Evolutionary conservation across 768 basidiomycete genomes (phyloP).

Genomic region (Candolleomyces eurysporus): DNA sequence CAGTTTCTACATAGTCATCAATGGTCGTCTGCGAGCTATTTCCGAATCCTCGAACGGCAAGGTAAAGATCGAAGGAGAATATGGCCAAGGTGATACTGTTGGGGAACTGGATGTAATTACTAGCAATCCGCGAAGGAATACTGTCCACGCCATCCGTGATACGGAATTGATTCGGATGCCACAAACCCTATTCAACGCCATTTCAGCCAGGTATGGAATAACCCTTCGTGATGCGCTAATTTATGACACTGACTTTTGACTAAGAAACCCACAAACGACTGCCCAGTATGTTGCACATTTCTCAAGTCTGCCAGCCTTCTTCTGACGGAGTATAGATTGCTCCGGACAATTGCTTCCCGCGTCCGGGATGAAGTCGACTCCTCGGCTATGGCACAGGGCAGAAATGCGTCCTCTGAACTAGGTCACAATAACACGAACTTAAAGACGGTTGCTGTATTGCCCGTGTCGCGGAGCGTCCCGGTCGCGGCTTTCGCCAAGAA

Average conservation of each 20-base stretch:
- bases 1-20: conserved; percentile 97
- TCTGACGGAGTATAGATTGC: conserved; percentile 42
- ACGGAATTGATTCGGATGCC: conserved; percentile 97
- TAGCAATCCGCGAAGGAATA: conserved; percentile 79
- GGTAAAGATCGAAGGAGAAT: conserved; percentile 85
- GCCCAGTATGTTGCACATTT: conserved; percentile 55
- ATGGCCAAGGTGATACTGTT: conserved; percentile 95
- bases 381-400: conserved; percentile 47
- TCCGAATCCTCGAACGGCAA: conserved; percentile 74
- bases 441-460: conserved; percentile 92
- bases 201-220: conserved; percentile 68
- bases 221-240: not conserved
- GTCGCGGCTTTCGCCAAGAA: conserved; percentile 88
- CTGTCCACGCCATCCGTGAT: conserved; percentile 96
- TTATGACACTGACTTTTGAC: conserved; percentile 5
- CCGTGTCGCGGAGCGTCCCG: conserved; percentile 83
- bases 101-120: conserved; percentile 98
- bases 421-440: conserved; percentile 82
- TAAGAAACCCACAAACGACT: conserved; percentile 80
- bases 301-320: not conserved
- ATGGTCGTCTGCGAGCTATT: conserved; percentile 91
- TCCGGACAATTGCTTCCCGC: conserved; percentile 89
- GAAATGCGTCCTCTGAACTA: conserved; percentile 55
- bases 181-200: conserved; percentile 95
- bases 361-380: conserved; percentile 82